phyloP scores from a whole-genome alignment of 257 asterid genomes.

The Fraxinus excelsior region DNA sequence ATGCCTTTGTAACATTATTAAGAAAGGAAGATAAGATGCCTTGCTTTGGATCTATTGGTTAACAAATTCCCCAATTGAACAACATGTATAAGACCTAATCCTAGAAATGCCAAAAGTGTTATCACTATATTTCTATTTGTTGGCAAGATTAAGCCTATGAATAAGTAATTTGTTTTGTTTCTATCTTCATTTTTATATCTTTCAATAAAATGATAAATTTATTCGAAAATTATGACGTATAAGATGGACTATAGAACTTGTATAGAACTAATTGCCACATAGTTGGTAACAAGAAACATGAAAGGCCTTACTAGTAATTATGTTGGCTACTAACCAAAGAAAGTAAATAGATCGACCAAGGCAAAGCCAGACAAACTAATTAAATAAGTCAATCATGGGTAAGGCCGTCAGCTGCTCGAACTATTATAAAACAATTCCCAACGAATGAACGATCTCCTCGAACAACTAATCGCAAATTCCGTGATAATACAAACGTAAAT shows the following conservation, averaged over 20 bases:
- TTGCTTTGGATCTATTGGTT: constrained; percentile 45
- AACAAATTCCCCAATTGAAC: constrained; percentile 34
- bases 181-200: neutral
- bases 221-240: neutral
- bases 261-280: neutral
- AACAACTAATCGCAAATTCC: neutral
- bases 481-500: no score
- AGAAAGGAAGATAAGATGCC: constrained; percentile 49
- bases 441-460: neutral
- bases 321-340: neutral
- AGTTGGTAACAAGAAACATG: neutral
- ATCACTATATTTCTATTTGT: constrained; percentile 10
- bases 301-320: neutral
- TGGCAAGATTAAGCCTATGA: neutral
- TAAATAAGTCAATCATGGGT: neutral
- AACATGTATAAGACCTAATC: constrained; percentile 34
- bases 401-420: neutral
- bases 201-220: neutral
- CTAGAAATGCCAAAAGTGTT: constrained; percentile 25
- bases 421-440: neutral
- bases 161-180: neutral
- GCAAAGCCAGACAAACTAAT: neutral
- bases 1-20: constrained; percentile 41
- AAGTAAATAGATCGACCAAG: neutral
- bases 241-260: no score